Evolutionary conservation across 768 basidiomycete genomes (phyloP).

Genomic region (Rhizopogon salebrosus): DNA sequence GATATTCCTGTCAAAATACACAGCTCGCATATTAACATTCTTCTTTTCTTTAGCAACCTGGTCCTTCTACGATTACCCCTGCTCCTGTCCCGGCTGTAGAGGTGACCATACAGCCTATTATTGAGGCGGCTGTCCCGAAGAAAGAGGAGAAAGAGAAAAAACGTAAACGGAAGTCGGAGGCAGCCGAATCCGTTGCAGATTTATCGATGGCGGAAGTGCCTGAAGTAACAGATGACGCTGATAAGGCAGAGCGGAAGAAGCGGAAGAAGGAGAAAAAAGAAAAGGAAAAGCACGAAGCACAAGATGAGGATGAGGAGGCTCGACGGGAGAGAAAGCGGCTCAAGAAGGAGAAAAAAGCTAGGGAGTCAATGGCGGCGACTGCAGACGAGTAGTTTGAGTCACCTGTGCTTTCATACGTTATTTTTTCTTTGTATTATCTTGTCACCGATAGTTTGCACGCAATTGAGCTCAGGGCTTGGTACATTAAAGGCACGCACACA

Average conservation of each 20-base stretch:
- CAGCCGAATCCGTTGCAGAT: conserved; percentile 35
- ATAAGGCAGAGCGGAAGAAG: conserved; percentile 53
- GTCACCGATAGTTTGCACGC: background rate
- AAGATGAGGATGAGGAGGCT: conserved; percentile 51
- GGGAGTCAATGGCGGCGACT: conserved; percentile 33
- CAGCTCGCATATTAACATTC: conserved; percentile 8
- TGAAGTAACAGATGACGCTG: conserved; percentile 38
- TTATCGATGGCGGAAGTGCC: conserved; percentile 35
- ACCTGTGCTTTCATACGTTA: background rate
- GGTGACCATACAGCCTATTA: conserved; percentile 24
- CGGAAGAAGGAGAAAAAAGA: conserved; percentile 61
- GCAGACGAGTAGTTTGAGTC: conserved; percentile 16
- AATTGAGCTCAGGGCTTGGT: background rate
- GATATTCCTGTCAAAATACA: conserved; percentile 14
- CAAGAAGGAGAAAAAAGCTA: conserved; percentile 65
- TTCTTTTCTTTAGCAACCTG: conserved; percentile 30
- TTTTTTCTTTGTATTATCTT: background rate
- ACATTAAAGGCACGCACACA: too few relatives aligned
- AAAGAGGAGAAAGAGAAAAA: conserved; percentile 75
- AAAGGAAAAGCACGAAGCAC: conserved; percentile 37
- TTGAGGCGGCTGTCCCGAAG: conserved; percentile 30
- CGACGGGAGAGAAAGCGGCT: conserved; percentile 57
- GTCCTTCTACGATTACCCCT: conserved; percentile 27
- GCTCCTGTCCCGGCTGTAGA: conserved; percentile 16
- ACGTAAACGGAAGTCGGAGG: conserved; percentile 75